A percentile compares a stretch with the other conserved stretches of the same genome.
phyloP scores from a whole-genome alignment of 2,329 filamentous ascomycete genomes.

The Fusarium bulbicola region DNA sequence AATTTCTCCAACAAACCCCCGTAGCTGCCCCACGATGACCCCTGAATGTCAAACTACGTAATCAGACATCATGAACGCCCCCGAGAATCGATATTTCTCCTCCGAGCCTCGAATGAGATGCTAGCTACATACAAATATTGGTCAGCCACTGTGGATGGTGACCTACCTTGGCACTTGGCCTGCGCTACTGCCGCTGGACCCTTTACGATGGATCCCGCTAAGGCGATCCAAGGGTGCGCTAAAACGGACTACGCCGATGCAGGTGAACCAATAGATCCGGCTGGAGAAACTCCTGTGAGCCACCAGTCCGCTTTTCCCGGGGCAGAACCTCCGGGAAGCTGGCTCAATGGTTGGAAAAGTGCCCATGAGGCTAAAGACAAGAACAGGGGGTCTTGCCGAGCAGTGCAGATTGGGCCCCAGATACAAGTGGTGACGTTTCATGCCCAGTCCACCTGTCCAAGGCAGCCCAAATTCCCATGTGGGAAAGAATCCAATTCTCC shows the following conservation, averaged over 20 bases:
- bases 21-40: slow-evolving; percentile 18
- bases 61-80: slow-evolving; percentile 10
- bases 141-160: slow-evolving; percentile 15
- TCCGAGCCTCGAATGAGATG: slow-evolving; percentile 9
- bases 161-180: background rate
- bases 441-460: background rate
- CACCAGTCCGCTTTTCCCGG: slow-evolving; percentile 6
- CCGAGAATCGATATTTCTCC: slow-evolving; percentile 5
- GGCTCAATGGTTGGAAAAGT: background rate
- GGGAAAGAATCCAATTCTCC: slow-evolving; percentile 25
- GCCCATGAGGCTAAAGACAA: slow-evolving; percentile 2
- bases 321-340: slow-evolving; percentile 20
- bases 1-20: background rate
- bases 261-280: background rate
- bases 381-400: slow-evolving; percentile 10
- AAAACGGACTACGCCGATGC: background rate
- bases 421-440: slow-evolving; percentile 16
- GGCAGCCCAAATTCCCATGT: slow-evolving; percentile 28
- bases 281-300: background rate
- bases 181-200: slow-evolving; percentile 29
- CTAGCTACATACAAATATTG: background rate
- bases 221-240: background rate
- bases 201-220: slow-evolving; percentile 23
- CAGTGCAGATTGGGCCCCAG: slow-evolving; percentile 5
- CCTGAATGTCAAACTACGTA: slow-evolving; percentile 19